Evolutionary conservation across 441 rosid genomes (phyloP).

Genomic region (Melastoma candidum): DNA sequence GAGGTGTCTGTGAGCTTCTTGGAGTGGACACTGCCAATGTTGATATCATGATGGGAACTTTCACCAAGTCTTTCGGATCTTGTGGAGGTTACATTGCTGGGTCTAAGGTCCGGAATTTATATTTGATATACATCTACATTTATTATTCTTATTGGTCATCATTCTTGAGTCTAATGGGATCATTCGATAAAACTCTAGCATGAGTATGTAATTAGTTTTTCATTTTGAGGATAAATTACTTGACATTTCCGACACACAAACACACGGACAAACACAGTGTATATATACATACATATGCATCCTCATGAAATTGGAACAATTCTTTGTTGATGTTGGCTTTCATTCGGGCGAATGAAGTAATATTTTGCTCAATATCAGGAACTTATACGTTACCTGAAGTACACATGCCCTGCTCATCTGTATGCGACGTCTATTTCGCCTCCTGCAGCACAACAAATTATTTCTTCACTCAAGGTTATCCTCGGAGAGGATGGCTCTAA

Average conservation of each 20-base stretch:
- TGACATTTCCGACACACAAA: no score
- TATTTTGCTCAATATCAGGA: slow-evolving; percentile 30
- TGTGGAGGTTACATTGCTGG: slow-evolving; percentile 93
- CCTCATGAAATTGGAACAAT: no score
- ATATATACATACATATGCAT: no score
- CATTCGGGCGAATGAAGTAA: not conserved
- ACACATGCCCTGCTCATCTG: slow-evolving; percentile 75
- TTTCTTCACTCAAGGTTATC: slow-evolving; percentile 69
- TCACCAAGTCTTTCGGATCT: slow-evolving; percentile 84
- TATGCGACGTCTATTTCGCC: slow-evolving; percentile 87
- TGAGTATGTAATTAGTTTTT: no score
- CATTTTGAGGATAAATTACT: no score
- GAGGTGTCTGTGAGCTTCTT: slow-evolving; percentile 86
- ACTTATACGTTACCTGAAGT: slow-evolving; percentile 59
- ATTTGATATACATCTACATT: no score
- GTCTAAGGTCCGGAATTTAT: slow-evolving; percentile 43
- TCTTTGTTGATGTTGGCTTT: no score
- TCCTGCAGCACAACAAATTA: slow-evolving; percentile 78
- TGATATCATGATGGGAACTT: slow-evolving; percentile 97
- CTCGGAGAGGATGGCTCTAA: slow-evolving; percentile 88
- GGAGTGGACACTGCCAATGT: slow-evolving; percentile 83
- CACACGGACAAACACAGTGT: no score
- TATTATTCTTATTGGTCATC: no score
- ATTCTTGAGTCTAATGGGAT: no score
- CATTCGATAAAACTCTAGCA: no score